Conservation (phyloP, 371 early-diverging fungal genomes). For the Haplosporangium sp. region DNA sequence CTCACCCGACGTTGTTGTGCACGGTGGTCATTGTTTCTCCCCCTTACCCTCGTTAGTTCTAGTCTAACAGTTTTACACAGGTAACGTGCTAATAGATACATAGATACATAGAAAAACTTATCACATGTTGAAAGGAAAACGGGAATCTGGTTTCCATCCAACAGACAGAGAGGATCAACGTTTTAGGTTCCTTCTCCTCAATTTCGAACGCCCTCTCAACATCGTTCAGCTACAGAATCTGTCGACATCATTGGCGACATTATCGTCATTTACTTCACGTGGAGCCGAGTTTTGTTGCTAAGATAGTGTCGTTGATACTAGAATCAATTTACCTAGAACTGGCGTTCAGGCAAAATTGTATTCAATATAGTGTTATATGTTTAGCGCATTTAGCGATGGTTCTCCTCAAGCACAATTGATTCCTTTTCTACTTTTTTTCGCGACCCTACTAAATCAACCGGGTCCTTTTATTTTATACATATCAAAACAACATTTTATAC, state of each 20-base stretch:
- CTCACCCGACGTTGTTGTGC: no score
- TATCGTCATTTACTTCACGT: neutral
- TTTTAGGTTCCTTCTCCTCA: neutral
- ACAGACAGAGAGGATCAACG: neutral
- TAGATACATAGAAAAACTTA: neutral
- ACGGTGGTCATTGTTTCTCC: no score
- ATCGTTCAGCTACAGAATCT: neutral
- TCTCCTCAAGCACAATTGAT: neutral
- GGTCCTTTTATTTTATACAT: no score
- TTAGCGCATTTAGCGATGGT: neutral
- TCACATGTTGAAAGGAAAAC: neutral
- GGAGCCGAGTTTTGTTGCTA: neutral
- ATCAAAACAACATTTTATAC: no score
- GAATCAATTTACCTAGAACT: neutral
- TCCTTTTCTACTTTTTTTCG: neutral
- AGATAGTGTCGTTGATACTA: conserved; percentile 1
- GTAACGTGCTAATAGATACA: neutral
- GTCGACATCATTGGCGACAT: neutral
- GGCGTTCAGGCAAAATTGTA: neutral
- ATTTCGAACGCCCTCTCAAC: neutral
- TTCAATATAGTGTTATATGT: neutral
- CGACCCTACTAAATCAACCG: neutral
- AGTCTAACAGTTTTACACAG: no score
- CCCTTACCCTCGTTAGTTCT: no score
- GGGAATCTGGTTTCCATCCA: conserved; percentile 5